A percentile compares a stretch with the other conserved stretches of the same genome.
These are phyloP conservation scores for Cladophialophora chaetospira DNA, from an alignment of 2,329 filamentous ascomycete genomes.

Conservation along the genomic window DNA sequence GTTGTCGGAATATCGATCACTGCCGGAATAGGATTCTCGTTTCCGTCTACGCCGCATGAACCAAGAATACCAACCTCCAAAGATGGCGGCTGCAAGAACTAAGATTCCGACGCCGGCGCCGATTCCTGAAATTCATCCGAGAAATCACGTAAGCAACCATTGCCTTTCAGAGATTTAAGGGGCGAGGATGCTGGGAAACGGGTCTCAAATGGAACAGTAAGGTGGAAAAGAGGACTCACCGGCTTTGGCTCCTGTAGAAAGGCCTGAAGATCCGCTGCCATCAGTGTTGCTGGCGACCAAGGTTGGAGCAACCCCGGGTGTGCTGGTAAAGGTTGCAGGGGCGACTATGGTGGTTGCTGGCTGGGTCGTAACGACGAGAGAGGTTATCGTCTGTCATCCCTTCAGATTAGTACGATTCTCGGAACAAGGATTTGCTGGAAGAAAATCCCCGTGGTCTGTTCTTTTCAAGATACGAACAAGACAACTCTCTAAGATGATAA, in stretches of 20 bases:
- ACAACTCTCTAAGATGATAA: too few species aligned
- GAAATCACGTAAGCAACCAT: too few species aligned
- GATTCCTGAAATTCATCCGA: too few species aligned
- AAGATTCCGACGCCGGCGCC: conserved; percentile 29
- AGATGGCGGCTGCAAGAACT: conserved; percentile 28
- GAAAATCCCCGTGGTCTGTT: too few species aligned
- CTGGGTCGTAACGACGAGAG: conserved; percentile 17
- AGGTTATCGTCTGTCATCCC: conserved; percentile 28
- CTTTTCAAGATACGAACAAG: too few species aligned
- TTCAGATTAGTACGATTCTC: too few species aligned
- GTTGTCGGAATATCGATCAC: conserved; percentile 25
- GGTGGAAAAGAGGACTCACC: too few species aligned
- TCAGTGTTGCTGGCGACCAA: conserved; percentile 14
- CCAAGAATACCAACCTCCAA: conserved; percentile 32
- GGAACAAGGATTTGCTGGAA: too few species aligned
- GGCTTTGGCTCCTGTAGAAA: conserved; percentile 33
- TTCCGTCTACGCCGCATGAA: conserved; percentile 28
- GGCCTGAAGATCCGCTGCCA: conserved; percentile 15
- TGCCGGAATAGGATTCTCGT: conserved; percentile 21
- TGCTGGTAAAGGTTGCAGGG: conserved; percentile 25
- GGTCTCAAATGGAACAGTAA: too few species aligned
- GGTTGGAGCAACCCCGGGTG: conserved; percentile 22
- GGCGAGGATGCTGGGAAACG: too few species aligned
- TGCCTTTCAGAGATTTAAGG: too few species aligned
- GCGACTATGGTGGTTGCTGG: conserved; percentile 23